Conservation (phyloP, 164 flowering plant genomes). For the Aristolochia fimbriata region DNA sequence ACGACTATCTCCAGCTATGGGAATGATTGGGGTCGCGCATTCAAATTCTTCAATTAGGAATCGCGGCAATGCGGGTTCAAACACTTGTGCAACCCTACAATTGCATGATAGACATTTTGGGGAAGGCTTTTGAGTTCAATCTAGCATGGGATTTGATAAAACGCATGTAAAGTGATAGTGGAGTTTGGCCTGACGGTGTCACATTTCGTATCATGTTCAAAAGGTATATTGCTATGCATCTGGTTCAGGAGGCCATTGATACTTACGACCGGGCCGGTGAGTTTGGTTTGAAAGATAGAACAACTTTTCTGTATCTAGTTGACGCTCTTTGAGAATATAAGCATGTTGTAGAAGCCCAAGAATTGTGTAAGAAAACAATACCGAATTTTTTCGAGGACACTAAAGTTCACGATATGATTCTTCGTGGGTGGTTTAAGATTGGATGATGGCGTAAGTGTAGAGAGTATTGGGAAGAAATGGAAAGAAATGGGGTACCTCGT, state of each 20-base stretch:
- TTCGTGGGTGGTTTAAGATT: conserved; percentile 74
- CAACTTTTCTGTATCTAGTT: conserved; percentile 48
- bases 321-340: conserved; percentile 86
- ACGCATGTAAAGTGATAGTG: conserved; percentile 23
- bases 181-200: conserved; percentile 35
- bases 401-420: conserved; percentile 61
- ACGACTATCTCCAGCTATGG: conserved; percentile 50
- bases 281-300: conserved; percentile 58
- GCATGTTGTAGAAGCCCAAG: conserved; percentile 87
- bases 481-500: conserved; percentile 39
- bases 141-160: conserved; percentile 44
- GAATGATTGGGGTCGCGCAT: conserved; percentile 66
- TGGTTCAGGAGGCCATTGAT: conserved; percentile 54
- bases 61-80: conserved; percentile 26
- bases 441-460: conserved; percentile 89
- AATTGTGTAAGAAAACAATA: conserved; percentile 34
- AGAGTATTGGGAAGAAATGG: conserved; percentile 93
- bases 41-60: conserved; percentile 84
- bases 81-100: conserved; percentile 65
- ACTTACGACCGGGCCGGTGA: conserved; percentile 29
- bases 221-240: conserved; percentile 63
- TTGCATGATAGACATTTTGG: conserved; percentile 58
- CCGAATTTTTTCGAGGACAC: conserved; percentile 15
- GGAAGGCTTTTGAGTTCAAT: conserved; percentile 78
- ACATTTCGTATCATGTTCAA: conserved; percentile 77